A percentile compares a stretch with the other conserved stretches of the same genome.
Evolutionary conservation across 164 flowering plant genomes (phyloP).

Genomic region (Pachysandra terminalis): DNA sequence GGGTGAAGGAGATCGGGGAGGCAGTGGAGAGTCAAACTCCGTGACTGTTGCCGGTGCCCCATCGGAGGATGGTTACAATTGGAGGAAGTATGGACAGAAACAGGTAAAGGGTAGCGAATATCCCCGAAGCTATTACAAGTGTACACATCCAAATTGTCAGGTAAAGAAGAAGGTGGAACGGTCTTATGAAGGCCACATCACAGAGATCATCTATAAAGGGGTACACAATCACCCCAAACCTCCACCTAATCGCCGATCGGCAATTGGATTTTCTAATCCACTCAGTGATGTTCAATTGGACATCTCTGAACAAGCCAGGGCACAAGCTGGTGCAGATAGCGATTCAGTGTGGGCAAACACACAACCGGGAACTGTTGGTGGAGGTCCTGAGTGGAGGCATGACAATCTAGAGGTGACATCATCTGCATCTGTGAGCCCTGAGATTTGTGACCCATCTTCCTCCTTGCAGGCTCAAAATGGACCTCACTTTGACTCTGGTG

Average conservation of each 20-base stretch:
- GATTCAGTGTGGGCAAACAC: conserved; percentile 36
- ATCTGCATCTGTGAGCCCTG: conserved; percentile 36
- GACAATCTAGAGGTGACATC: conserved; percentile 59
- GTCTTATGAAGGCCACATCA: conserved; percentile 78
- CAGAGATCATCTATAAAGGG: conserved; percentile 89
- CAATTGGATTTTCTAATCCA: conserved; percentile 46
- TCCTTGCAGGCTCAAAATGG: conserved; percentile 42
- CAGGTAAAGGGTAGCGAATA: conserved; percentile 91
- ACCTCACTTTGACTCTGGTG: conserved; percentile 44
- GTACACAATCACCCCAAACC: conserved; percentile 86
- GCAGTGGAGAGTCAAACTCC: conserved; percentile 34
- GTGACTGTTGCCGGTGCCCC: conserved; percentile 32
- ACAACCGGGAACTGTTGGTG: conserved; percentile 30
- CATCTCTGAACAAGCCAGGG: conserved; percentile 33
- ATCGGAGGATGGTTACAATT: conserved; percentile 79
- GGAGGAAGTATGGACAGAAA: conserved; percentile 96
- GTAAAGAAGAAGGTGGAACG: conserved; percentile 93
- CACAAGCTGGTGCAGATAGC: conserved; percentile 32
- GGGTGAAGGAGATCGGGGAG: conserved; percentile 53
- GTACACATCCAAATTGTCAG: conserved; percentile 79
- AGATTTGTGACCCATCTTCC: conserved; percentile 40
- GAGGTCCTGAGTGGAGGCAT: conserved; percentile 44
- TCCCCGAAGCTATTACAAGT: conserved; percentile 85
- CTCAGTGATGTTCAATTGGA: conserved; percentile 41
- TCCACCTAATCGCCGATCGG: conserved; percentile 57